Evolutionary conservation across 2,329 filamentous ascomycete species (phyloP).

Genomic region (Paradendryphiella salina): DNA sequence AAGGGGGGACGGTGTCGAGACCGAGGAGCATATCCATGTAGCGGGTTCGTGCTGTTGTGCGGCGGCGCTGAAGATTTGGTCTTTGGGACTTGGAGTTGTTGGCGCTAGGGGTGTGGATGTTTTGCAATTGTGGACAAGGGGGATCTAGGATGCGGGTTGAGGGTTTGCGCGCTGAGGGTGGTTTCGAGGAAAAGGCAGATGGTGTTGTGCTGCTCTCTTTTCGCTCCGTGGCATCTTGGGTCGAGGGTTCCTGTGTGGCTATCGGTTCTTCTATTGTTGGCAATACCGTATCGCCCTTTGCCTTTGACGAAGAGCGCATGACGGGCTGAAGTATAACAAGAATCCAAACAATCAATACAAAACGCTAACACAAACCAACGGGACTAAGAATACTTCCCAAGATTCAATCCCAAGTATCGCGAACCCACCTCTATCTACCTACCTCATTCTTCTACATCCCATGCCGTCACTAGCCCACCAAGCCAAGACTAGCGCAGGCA

Average conservation of each 20-base stretch:
- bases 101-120: neutral
- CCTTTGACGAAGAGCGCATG: neutral
- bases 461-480: constrained; percentile 3
- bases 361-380: neutral
- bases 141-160: constrained; percentile 28
- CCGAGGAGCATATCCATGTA: constrained; percentile 53
- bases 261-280: neutral
- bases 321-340: too few relatives aligned
- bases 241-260: neutral
- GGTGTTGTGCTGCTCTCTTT: neutral
- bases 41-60: constrained; percentile 34
- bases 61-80: constrained; percentile 26
- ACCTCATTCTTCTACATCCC: neutral
- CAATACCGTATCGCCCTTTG: neutral
- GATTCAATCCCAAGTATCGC: neutral
- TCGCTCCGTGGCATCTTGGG: neutral
- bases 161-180: constrained; percentile 11
- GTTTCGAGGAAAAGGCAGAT: neutral
- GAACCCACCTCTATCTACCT: neutral
- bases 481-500: constrained; percentile 1
- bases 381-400: neutral
- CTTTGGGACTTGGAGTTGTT: constrained; percentile 6
- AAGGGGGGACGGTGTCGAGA: constrained; percentile 52
- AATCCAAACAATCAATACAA: neutral
- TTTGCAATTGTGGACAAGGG: too few relatives aligned